Percentiles rank a stretch among this genome's conserved stretches.
Evolutionary conservation across 78 protist genomes (phyloP).

Genomic region (Monocercomonoides exilis): DNA sequence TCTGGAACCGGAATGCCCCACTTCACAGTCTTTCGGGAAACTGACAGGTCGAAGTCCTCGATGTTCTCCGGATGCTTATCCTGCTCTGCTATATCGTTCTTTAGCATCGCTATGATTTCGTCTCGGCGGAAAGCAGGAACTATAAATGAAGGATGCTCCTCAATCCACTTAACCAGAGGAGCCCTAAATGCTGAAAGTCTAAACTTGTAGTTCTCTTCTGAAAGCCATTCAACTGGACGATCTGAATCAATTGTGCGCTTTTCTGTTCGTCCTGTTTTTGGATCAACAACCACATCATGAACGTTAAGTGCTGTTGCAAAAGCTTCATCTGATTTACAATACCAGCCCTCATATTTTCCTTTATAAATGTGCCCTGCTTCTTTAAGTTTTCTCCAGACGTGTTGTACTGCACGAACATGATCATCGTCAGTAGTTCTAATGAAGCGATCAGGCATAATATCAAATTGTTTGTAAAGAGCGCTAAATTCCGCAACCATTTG

Average conservation of each 20-base stretch:
- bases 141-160: slow-evolving; percentile 35
- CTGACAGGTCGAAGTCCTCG: slow-evolving; percentile 55
- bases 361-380: slow-evolving; percentile 65
- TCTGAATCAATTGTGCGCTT: slow-evolving; percentile 43
- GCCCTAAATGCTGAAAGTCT: slow-evolving; percentile 33
- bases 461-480: slow-evolving; percentile 11
- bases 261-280: slow-evolving; percentile 11
- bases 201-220: slow-evolving; percentile 66
- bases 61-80: no score
- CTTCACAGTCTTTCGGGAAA: slow-evolving; percentile 56
- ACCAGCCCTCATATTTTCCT: slow-evolving; percentile 86
- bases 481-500: not conserved
- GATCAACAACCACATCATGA: slow-evolving; percentile 9
- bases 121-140: slow-evolving; percentile 36
- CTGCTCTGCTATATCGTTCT: not conserved
- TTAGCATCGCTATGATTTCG: slow-evolving; percentile 29
- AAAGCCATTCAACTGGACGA: slow-evolving; percentile 27
- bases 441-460: slow-evolving; percentile 36
- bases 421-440: slow-evolving; percentile 65
- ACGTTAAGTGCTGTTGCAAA: slow-evolving; percentile 62
- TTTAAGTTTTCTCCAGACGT: slow-evolving; percentile 62
- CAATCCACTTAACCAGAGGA: slow-evolving; percentile 21
- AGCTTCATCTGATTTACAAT: slow-evolving; percentile 77
- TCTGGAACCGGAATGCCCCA: slow-evolving; percentile 90
- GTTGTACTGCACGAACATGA: slow-evolving; percentile 34